phyloP scores from a whole-genome alignment of 352 stramenopile species.

The Aphanomyces euteiches region DNA sequence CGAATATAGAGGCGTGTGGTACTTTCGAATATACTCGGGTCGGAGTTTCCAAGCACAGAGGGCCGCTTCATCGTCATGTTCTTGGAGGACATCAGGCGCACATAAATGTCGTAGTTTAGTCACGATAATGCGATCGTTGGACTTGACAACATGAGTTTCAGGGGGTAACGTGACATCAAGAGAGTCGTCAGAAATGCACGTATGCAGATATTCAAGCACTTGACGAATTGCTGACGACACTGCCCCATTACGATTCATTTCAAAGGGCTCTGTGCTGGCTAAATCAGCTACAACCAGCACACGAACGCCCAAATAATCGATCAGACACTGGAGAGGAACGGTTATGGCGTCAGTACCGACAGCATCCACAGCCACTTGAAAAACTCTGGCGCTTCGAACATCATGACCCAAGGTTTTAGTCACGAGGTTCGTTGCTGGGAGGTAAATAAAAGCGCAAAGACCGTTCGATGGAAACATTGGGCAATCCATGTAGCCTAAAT shows the following conservation, averaged over 20 bases:
- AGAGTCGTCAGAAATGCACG: slow-evolving; percentile 14
- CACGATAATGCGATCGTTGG: slow-evolving; percentile 31
- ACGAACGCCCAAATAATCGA: slow-evolving; percentile 60
- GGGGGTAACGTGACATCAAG: slow-evolving; percentile 11
- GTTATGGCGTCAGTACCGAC: slow-evolving; percentile 33
- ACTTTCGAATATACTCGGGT: slow-evolving; percentile 47
- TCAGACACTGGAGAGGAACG: slow-evolving; percentile 53
- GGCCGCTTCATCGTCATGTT: slow-evolving; percentile 5
- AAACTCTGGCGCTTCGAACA: slow-evolving; percentile 41
- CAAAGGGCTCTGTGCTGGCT: background rate
- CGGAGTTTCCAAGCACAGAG: slow-evolving; percentile 42
- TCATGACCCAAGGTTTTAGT: slow-evolving; percentile 47
- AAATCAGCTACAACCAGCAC: slow-evolving; percentile 44
- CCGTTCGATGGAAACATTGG: slow-evolving; percentile 6
- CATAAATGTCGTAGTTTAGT: slow-evolving; percentile 42
- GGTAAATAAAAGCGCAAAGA: slow-evolving; percentile 11
- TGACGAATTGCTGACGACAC: slow-evolving; percentile 36
- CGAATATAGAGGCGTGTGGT: slow-evolving; percentile 39
- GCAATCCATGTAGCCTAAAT: slow-evolving; percentile 4
- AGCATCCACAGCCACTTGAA: slow-evolving; percentile 33
- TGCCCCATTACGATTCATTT: slow-evolving; percentile 25
- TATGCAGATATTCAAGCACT: slow-evolving; percentile 39
- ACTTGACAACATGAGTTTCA: slow-evolving; percentile 34
- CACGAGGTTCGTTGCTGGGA: background rate
- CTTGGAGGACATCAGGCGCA: slow-evolving; percentile 34